Evolutionary conservation across 2,329 filamentous ascomycete genomes (phyloP), one percentile per base, ranked within the genome.

Genomic region (Fusarium sp.): DNA sequence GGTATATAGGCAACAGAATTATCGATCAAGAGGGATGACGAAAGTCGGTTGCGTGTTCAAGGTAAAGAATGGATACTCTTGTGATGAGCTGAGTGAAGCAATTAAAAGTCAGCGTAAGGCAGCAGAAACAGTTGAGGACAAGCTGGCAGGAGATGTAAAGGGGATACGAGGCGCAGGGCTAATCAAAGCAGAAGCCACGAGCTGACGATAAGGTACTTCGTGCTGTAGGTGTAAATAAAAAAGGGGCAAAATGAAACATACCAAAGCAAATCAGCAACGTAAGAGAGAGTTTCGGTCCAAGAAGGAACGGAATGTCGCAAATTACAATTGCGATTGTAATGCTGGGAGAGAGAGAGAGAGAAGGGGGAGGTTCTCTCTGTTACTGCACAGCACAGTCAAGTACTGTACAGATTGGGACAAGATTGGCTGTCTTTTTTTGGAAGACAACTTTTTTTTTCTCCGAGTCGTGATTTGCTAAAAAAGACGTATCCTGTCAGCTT

Each of bases 1-100:
- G 48, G 58, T 30, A 47, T 44, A 48, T 67, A 73, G 68, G 70
- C 69, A 73, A 58, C 70, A 56, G 58, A 68, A 68, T 72, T 73
- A 70, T 69, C 54, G 58, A 67, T 62, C 58, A 58, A 38, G 56
- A 28, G 68, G 57, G 59, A 57, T 65, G 62, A 72, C 67, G 59
- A 70, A 56, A 40, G 53, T 30, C 36, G 60, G 59, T 64, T 71
- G 67, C 56, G 70, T 54, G 61, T 69, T 56, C 61, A 64, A 56
- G 28, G 56, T 49, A 62, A 64, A 68, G 63, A 68, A 68, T 61
- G 67, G 59, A 51, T 54, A 65, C 54, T 69, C 62, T 65, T 60
- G 45, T 46, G 36, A 54, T 51, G 51, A 67, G 58, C 67, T 69
- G 66, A 45, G 42, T 34, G 39, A 57, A 54, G 48, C 9, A 53